A percentile compares a stretch with the other conserved stretches of the same genome.
Evolutionary conservation across 192 early-diverging fungal species (phyloP).

Genomic region (Coemansia erecta): DNA sequence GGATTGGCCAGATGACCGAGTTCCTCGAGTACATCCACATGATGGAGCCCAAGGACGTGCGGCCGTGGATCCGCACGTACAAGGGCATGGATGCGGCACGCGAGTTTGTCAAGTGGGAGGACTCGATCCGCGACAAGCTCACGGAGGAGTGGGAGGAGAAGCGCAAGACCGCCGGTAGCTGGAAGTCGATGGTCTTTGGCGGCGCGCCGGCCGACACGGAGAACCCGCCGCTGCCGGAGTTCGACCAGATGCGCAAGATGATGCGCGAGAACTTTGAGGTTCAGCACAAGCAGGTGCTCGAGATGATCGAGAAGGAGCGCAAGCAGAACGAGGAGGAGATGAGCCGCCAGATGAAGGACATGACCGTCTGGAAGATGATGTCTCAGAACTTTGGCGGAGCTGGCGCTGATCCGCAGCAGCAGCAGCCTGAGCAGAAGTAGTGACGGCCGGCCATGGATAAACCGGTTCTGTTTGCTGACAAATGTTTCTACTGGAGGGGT

Average conservation of each 20-base stretch:
- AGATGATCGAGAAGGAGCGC: constrained; percentile 69
- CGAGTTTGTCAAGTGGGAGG: constrained; percentile 70
- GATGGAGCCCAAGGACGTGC: constrained; percentile 73
- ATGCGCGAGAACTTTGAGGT: constrained; percentile 64
- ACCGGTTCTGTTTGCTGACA: too few species aligned
- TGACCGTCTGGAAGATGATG: constrained; percentile 87
- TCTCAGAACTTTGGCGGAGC: constrained; percentile 30
- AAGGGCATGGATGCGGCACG: constrained; percentile 64
- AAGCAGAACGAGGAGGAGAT: constrained; percentile 64
- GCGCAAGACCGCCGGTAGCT: constrained; percentile 60
- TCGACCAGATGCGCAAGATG: constrained; percentile 62
- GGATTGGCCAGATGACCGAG: constrained; percentile 79
- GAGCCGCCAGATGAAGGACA: constrained; percentile 81
- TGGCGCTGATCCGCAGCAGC: constrained; percentile 6
- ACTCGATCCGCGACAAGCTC: constrained; percentile 62
- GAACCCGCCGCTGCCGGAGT: constrained; percentile 64
- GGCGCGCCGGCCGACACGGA: constrained; percentile 46
- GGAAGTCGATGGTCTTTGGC: constrained; percentile 54
- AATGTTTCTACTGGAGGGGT: too few species aligned
- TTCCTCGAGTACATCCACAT: constrained; percentile 82
- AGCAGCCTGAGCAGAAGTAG: not conserved
- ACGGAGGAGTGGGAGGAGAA: constrained; percentile 66
- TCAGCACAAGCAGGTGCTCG: constrained; percentile 66
- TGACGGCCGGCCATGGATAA: too few species aligned
- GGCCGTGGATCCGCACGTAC: constrained; percentile 68